Conservation (phyloP, 164 flowering plant species). For the Nelumbo lutea region DNA sequence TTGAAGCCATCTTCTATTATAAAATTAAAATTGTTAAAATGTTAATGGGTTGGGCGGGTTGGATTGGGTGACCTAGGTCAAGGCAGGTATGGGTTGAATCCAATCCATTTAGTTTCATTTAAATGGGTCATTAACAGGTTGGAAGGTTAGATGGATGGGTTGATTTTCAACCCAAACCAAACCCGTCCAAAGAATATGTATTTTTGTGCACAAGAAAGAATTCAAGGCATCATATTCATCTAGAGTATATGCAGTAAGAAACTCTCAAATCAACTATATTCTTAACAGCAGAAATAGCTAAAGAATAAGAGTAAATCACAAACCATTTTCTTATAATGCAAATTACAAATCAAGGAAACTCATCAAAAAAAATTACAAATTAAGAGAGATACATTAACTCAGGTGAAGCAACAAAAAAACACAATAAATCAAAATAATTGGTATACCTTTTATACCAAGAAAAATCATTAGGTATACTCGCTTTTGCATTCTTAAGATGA, state of each 20-base stretch:
- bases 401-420: neutral
- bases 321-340: neutral
- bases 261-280: neutral
- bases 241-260: neutral
- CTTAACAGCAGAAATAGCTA: neutral
- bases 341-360: neutral
- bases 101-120: no score
- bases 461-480: slow-evolving; percentile 99
- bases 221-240: no score
- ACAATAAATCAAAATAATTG: neutral
- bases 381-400: neutral
- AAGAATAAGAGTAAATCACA: neutral
- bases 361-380: neutral
- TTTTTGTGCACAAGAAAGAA: no score
- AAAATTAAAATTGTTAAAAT: no score
- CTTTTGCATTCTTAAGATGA: slow-evolving; percentile 99
- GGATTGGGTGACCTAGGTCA: no score
- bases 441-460: slow-evolving; percentile 98
- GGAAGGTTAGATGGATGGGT: no score
- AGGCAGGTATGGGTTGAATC: neutral
- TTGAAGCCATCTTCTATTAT: no score
- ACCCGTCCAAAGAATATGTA: no score
- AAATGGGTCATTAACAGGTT: no score
- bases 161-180: no score
- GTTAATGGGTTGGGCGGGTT: no score